These are phyloP conservation scores for Linnemannia schmuckeri DNA, from an alignment of 192 early-diverging fungal genomes.

Conservation along the genomic window DNA sequence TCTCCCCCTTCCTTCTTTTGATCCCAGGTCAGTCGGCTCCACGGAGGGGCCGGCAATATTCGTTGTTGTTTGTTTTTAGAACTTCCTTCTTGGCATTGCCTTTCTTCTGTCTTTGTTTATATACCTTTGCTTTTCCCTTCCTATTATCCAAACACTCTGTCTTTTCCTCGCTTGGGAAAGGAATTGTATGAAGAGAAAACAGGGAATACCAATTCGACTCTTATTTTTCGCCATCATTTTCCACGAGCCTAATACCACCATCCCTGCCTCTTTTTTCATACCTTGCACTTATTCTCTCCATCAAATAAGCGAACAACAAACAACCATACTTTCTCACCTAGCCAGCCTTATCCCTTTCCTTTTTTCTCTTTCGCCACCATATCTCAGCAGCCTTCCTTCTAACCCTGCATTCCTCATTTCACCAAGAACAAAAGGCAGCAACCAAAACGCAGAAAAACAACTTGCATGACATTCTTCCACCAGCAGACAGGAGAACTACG, in stretches of 20 bases:
- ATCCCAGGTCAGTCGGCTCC: neutral
- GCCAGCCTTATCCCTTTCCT: neutral
- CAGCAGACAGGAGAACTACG: conserved; percentile 15
- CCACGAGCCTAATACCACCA: too few relatives aligned
- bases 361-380: neutral
- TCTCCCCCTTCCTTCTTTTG: neutral
- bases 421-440: neutral
- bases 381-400: neutral
- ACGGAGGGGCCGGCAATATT: neutral
- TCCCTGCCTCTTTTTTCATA: too few relatives aligned
- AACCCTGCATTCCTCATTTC: neutral
- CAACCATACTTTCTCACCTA: neutral
- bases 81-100: neutral
- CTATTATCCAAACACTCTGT: neutral
- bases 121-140: neutral
- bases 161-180: neutral
- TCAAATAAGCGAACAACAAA: too few relatives aligned
- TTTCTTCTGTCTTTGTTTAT: neutral
- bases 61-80: neutral
- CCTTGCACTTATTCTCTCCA: too few relatives aligned
- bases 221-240: neutral
- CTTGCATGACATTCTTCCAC: conserved; percentile 26
- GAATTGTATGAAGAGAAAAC: too few relatives aligned
- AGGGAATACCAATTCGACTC: too few relatives aligned
- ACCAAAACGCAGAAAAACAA: neutral